These are phyloP conservation scores for Hericium alpestre DNA, from an alignment of 768 basidiomycete genomes.

Conservation along the genomic window DNA sequence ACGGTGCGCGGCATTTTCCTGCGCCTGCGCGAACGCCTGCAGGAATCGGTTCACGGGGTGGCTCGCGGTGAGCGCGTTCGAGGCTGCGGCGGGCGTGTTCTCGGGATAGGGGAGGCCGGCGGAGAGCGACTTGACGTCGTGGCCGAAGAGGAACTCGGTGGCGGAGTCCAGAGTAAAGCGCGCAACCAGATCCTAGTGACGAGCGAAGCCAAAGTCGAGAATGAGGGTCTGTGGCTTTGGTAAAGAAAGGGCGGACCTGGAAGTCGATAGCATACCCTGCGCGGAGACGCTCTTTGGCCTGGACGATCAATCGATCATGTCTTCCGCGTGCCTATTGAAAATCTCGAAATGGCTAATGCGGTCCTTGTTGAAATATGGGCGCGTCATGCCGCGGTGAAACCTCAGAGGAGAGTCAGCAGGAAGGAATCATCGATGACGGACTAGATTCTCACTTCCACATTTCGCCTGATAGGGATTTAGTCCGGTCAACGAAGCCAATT, in stretches of 20 bases:
- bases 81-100: conserved; percentile 1
- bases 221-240: background rate
- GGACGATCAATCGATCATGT: conserved; percentile 28
- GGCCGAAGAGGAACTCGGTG: conserved; percentile 56
- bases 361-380: conserved; percentile 55
- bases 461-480: background rate
- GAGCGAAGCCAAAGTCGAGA: background rate
- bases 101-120: conserved; percentile 44
- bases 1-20: background rate
- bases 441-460: background rate
- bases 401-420: conserved; percentile 15
- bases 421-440: background rate
- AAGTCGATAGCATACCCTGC: conserved; percentile 48
- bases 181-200: conserved; percentile 39
- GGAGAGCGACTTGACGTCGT: conserved; percentile 41
- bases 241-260: conserved; percentile 26
- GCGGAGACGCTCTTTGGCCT: conserved; percentile 37
- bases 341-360: conserved; percentile 49
- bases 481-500: background rate
- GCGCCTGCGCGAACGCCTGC: conserved; percentile 3
- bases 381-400: conserved; percentile 55
- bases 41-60: conserved; percentile 6
- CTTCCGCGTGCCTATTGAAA: conserved; percentile 45
- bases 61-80: conserved; percentile 15
- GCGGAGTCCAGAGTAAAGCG: conserved; percentile 61